Conservation (phyloP, 441 rosid genomes). For the Iberis amara region DNA sequence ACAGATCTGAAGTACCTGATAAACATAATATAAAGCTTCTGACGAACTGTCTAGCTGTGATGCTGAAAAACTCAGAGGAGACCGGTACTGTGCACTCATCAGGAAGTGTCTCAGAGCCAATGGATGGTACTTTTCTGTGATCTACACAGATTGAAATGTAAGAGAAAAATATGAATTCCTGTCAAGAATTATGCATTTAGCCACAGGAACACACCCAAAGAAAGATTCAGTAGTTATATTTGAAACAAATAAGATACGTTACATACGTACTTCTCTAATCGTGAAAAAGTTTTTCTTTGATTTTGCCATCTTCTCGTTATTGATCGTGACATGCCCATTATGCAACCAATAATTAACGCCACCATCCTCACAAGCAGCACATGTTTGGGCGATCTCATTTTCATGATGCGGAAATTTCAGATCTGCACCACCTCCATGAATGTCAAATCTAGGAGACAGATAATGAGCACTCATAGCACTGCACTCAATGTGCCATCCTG, state of each 20-base stretch:
- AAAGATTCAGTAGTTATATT: neutral
- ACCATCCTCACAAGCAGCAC: constrained; percentile 69
- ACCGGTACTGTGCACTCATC: constrained; percentile 78
- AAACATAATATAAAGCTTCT: constrained; percentile 60
- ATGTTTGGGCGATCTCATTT: constrained; percentile 84
- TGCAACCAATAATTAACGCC: constrained; percentile 76
- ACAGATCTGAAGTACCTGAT: constrained; percentile 50
- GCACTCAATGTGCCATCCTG: constrained; percentile 99
- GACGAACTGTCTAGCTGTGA: constrained; percentile 73
- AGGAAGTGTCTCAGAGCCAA: constrained; percentile 76
- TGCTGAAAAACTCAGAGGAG: constrained; percentile 69
- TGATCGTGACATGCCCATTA: constrained; percentile 80
- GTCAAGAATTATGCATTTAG: neutral
- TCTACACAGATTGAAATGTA: constrained; percentile 37
- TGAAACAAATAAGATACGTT: constrained; percentile 6
- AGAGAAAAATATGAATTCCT: neutral
- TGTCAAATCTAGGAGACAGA: constrained; percentile 65
- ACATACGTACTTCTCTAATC: constrained; percentile 77
- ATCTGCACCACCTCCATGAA: constrained; percentile 96
- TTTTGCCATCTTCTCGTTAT: constrained; percentile 87
- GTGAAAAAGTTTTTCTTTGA: constrained; percentile 73
- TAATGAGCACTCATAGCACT: constrained; percentile 93
- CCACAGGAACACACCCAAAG: constrained; percentile 8
- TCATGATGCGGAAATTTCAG: constrained; percentile 91
- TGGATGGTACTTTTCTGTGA: constrained; percentile 67